Percentiles rank a stretch among this genome's conserved stretches.
These are phyloP conservation scores for Spizellomyces punctatus DNA, from an alignment of 192 early-diverging fungal species.

Conservation along the genomic window DNA sequence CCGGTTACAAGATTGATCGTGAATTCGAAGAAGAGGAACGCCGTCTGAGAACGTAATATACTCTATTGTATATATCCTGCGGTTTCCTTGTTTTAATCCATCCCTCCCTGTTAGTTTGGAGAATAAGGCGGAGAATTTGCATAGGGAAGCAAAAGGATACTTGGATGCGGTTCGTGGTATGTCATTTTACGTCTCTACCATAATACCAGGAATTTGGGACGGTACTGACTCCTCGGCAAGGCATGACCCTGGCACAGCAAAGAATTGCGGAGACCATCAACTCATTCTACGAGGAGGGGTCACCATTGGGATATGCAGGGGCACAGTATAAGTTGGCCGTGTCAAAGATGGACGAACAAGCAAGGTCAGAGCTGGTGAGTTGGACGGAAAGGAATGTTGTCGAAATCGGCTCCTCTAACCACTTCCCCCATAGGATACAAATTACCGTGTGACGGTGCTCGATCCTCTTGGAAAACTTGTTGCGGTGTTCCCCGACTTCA, in stretches of 20 bases:
- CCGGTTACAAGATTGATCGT: constrained; percentile 52
- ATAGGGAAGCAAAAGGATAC: constrained; percentile 93
- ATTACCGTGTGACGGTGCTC: constrained; percentile 83
- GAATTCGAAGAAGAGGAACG: constrained; percentile 84
- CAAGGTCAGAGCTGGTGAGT: constrained; percentile 75
- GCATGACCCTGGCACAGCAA: constrained; percentile 77
- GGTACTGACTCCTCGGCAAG: constrained; percentile 64
- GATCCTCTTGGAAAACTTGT: constrained; percentile 85
- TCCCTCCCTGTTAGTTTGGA: constrained; percentile 63
- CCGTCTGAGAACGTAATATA: constrained; percentile 63
- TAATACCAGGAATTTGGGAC: no score
- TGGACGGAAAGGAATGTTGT: no score
- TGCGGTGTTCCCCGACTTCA: constrained; percentile 88
- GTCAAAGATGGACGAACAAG: constrained; percentile 77
- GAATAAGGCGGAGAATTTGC: constrained; percentile 75
- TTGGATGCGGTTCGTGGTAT: constrained; percentile 79
- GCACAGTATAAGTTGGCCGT: constrained; percentile 84
- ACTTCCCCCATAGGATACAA: constrained; percentile 58
- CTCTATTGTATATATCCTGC: neutral
- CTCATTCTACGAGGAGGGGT: constrained; percentile 85
- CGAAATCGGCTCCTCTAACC: neutral
- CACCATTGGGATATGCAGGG: constrained; percentile 73
- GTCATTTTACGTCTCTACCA: neutral
- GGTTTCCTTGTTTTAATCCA: neutral
- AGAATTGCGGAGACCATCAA: constrained; percentile 85